Base-by-base conservation (phyloP, 805 yeast species). In the Zygosaccharomyces bailii region DNA sequence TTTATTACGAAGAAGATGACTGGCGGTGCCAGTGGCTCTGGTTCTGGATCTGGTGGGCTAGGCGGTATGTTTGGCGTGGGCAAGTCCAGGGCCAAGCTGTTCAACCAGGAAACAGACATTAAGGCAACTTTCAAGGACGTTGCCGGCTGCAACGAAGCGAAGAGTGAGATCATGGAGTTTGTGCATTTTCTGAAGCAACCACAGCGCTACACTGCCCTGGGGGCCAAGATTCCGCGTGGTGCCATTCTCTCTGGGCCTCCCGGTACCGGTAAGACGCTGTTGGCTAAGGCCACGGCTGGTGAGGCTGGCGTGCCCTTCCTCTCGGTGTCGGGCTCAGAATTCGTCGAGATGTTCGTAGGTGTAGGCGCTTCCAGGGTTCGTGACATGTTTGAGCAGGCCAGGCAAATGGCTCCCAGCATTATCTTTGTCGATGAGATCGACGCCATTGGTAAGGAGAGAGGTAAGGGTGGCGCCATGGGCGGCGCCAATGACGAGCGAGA, bases 331-430 rank as follows among this genome's bases (percentile, higher is more conserved):
- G 96, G 96, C 56, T 87, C 96, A 10, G 96, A 89, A 63, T 89
- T 89, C 55, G 95, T 88, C n/a, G 96, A 89, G 66, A 89, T 89
- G 96, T 89, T 86, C 72, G 95, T 86, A 16, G 96, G 96, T 69
- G 96, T 89, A 19, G 96, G 96, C 70, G 96, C 96, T 3, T 82
- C 91, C 3, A 77, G 97, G 65, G 97, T 89, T 33, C 85, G 97
- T 65, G 96, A 90, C 61, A 73, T 89, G 59, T 89, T 89, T 70
- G 83, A 84, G 61, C 85, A 86, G 36, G 97, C 96, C 13, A 76
- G 96, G 59, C 85, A 84, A 51, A 84, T 80, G 72, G 93, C 96
- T 0, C 97, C 97, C 5, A 76, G 95, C 2, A 89, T 89, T 56
- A 82, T 89, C 43, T 89, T 89, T 62, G 87, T 89, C 41, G 97